Percentiles rank a stretch among this genome's conserved stretches.
Evolutionary conservation across 2,329 filamentous ascomycete genomes (phyloP).

Genomic region (Fusarium nurragi): DNA sequence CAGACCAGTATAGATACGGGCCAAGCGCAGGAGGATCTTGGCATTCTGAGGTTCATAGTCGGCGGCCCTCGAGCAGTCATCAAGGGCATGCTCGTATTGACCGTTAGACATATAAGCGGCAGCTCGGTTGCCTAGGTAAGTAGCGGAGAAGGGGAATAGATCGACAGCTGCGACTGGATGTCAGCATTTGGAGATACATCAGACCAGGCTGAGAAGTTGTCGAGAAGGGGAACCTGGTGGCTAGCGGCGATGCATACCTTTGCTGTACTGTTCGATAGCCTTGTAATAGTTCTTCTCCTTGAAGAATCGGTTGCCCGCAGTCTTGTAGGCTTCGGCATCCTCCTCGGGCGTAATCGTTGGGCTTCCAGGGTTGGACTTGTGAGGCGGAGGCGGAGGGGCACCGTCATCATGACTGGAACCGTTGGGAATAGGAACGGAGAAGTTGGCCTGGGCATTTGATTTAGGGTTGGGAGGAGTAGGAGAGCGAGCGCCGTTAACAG

Average conservation of each 20-base stretch:
- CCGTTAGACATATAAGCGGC: constrained; percentile 92
- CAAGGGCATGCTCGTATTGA: constrained; percentile 80
- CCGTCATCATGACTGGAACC: constrained; percentile 56
- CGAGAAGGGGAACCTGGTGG: neutral
- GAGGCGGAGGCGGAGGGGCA: constrained; percentile 75
- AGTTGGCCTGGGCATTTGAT: constrained; percentile 55
- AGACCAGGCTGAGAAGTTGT: neutral
- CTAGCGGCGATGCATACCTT: constrained; percentile 68
- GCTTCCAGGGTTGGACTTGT: constrained; percentile 71
- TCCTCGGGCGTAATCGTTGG: constrained; percentile 66
- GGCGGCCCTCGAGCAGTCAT: constrained; percentile 84
- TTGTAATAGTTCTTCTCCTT: constrained; percentile 90
- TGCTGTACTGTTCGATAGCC: constrained; percentile 92
- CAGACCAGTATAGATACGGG: constrained; percentile 87
- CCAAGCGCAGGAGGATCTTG: constrained; percentile 88
- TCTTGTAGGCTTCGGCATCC: constrained; percentile 91
- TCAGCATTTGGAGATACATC: constrained; percentile 30
- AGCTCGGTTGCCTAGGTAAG: constrained; percentile 93
- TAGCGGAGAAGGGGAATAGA: constrained; percentile 83
- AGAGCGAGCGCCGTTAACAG: constrained; percentile 55
- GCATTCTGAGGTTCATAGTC: constrained; percentile 85
- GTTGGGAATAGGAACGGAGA: constrained; percentile 63
- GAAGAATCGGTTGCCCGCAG: constrained; percentile 94
- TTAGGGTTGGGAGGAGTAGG: constrained; percentile 60
- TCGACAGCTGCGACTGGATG: constrained; percentile 74